Percentiles rank a stretch among this genome's conserved stretches.
These are phyloP conservation scores for Cyclanthera cordifolia DNA, from an alignment of 306 rosid genomes.

Conservation along the genomic window DNA sequence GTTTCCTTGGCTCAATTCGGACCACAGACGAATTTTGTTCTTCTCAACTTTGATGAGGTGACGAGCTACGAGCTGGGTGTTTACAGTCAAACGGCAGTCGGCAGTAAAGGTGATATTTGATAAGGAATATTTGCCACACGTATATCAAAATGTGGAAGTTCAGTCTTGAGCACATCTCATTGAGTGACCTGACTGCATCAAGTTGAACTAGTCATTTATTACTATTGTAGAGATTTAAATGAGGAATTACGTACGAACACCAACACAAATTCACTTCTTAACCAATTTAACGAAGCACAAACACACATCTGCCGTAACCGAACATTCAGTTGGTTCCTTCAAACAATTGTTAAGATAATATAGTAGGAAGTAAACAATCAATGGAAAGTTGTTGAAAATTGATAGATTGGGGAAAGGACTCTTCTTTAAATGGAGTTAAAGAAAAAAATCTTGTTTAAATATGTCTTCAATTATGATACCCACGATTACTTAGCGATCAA, in stretches of 20 bases:
- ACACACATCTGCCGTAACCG: background rate
- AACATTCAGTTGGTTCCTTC: background rate
- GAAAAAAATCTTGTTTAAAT: no score
- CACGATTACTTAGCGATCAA: no score
- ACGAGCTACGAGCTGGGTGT: slow-evolving; percentile 70
- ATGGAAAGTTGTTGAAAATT: background rate
- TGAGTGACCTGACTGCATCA: slow-evolving; percentile 45
- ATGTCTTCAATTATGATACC: no score
- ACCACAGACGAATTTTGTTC: slow-evolving; percentile 90
- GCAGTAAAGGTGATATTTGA: slow-evolving; percentile 89
- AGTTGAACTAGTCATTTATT: background rate
- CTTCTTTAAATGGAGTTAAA: background rate
- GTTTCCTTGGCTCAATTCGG: slow-evolving; percentile 77
- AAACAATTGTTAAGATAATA: background rate
- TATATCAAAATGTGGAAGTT: slow-evolving; percentile 81
- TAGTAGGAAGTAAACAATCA: background rate
- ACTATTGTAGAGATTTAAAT: background rate
- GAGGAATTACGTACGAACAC: background rate
- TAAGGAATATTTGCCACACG: slow-evolving; percentile 92
- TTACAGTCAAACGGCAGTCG: slow-evolving; percentile 88
- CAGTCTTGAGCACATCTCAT: slow-evolving; percentile 78
- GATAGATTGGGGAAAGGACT: background rate
- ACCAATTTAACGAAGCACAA: background rate
- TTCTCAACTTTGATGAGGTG: slow-evolving; percentile 91
- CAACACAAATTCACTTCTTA: background rate